A percentile compares a stretch with the other conserved stretches of the same genome.
These are phyloP conservation scores for Eutrema heterophyllum DNA, from an alignment of 345 rosid genomes.

Conservation along the genomic window DNA sequence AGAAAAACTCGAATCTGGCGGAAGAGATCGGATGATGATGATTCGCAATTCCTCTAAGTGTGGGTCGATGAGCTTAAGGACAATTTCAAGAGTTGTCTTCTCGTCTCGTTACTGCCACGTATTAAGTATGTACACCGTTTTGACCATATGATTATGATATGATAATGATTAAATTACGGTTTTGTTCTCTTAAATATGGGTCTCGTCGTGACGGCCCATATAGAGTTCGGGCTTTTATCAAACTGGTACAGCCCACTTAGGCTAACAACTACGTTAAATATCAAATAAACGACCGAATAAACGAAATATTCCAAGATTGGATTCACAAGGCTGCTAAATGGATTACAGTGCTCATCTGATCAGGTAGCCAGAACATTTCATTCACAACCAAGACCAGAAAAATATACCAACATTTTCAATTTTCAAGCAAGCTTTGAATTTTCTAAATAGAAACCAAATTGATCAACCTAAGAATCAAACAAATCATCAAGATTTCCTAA, in stretches of 20 bases:
- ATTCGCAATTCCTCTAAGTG: constrained; percentile 7
- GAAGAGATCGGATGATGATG: constrained; percentile 12
- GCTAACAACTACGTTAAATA: too few species aligned
- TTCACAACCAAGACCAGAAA: too few species aligned
- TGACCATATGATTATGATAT: not conserved
- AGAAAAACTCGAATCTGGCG: not conserved
- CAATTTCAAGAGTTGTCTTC: not conserved
- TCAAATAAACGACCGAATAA: too few species aligned
- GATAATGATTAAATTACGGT: not conserved
- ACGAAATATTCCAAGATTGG: too few species aligned
- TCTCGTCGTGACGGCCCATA: not conserved
- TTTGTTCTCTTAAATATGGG: constrained; percentile 1
- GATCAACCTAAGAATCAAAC: too few species aligned
- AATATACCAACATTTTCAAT: too few species aligned
- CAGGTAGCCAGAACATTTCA: too few species aligned
- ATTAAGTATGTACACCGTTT: not conserved
- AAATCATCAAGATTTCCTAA: too few species aligned
- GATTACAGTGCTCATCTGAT: too few species aligned
- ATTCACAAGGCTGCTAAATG: too few species aligned
- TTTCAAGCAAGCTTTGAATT: too few species aligned
- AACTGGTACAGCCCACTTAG: not conserved
- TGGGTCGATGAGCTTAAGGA: not conserved
- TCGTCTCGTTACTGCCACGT: constrained; percentile 23
- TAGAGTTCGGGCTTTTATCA: not conserved
- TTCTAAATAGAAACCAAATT: too few species aligned